Evolutionary conservation across 345 rosid species (phyloP).

Genomic region (Melastoma malabathricum): DNA sequence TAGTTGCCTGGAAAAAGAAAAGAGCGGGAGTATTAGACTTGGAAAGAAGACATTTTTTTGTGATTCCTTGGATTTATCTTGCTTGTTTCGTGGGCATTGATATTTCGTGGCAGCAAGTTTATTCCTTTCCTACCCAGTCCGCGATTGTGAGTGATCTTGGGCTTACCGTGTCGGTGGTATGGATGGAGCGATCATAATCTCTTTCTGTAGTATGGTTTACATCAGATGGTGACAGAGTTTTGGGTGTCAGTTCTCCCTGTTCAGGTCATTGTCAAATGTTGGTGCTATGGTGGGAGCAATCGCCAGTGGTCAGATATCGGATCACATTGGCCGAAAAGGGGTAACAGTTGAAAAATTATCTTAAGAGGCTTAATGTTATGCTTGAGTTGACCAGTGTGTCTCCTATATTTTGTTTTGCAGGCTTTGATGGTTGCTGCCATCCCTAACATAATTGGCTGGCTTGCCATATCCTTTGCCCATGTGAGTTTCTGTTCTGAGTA

Average conservation of each 20-base stretch:
- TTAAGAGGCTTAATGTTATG: not conserved
- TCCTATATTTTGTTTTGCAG: conserved; percentile 21
- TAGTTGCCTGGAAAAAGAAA: no score
- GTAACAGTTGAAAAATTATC: conserved; percentile 18
- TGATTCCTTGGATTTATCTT: no score
- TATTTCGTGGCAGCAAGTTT: conserved; percentile 47
- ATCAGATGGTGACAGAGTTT: not conserved
- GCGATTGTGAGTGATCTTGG: conserved; percentile 63
- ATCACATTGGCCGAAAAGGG: conserved; percentile 95
- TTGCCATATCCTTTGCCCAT: conserved; percentile 79
- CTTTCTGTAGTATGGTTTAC: no score
- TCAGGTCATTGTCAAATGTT: conserved; percentile 88
- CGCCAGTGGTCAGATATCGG: conserved; percentile 92
- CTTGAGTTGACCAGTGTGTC: not conserved
- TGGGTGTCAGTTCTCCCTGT: conserved; percentile 53
- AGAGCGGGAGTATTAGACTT: no score
- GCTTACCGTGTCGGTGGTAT: conserved; percentile 65
- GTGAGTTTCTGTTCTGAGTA: conserved; percentile 31
- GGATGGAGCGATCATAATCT: not conserved
- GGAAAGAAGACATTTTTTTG: no score
- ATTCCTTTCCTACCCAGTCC: conserved; percentile 81
- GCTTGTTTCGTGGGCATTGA: no score
- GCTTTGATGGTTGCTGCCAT: conserved; percentile 93
- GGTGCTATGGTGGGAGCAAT: conserved; percentile 99
- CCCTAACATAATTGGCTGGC: conserved; percentile 98